Evolutionary conservation across 2,329 filamentous ascomycete genomes (phyloP).

Genomic region (Epichloe sibirici): DNA sequence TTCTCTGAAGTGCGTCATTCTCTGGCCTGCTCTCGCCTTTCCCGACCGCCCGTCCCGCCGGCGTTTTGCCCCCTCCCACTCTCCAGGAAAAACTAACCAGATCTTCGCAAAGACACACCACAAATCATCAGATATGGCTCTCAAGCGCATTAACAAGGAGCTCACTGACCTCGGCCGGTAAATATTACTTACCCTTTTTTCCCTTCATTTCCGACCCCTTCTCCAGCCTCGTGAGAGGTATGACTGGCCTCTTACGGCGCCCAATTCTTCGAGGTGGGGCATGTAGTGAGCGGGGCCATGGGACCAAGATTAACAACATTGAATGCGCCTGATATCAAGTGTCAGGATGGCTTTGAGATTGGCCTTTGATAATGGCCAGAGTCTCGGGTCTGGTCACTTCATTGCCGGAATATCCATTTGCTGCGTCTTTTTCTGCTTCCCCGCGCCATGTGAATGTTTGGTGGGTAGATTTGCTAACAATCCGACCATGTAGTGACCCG

Average conservation of each 20-base stretch:
- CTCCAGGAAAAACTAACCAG: conserved; percentile 13
- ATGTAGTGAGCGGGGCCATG: conserved; percentile 22
- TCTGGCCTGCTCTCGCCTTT: conserved; percentile 9
- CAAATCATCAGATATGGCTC: conserved; percentile 51
- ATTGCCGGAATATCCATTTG: not conserved
- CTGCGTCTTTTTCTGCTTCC: not conserved
- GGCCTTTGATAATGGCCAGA: not conserved
- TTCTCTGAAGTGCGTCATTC: conserved; percentile 17
- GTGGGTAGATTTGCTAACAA: conserved; percentile 11
- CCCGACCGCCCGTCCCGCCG: conserved; percentile 7
- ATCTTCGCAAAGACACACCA: conserved; percentile 14
- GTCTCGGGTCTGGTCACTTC: not conserved
- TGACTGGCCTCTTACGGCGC: conserved; percentile 8
- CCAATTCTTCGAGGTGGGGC: conserved; percentile 26
- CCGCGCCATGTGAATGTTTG: not conserved
- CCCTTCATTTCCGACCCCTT: not conserved
- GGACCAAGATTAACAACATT: conserved; percentile 3
- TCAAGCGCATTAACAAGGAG: conserved; percentile 94
- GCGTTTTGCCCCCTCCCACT: conserved; percentile 2
- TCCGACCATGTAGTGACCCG: conserved; percentile 58
- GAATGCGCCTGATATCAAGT: conserved; percentile 8
- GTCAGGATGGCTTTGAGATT: not conserved
- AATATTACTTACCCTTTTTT: conserved; percentile 21
- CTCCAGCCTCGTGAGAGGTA: conserved; percentile 11
- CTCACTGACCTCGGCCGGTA: conserved; percentile 84